Evolutionary conservation across 225 moss, liverwort and hornwort species (phyloP), one percentile per base, ranked within the genome.

Genomic region (Physcomitrium patens): DNA sequence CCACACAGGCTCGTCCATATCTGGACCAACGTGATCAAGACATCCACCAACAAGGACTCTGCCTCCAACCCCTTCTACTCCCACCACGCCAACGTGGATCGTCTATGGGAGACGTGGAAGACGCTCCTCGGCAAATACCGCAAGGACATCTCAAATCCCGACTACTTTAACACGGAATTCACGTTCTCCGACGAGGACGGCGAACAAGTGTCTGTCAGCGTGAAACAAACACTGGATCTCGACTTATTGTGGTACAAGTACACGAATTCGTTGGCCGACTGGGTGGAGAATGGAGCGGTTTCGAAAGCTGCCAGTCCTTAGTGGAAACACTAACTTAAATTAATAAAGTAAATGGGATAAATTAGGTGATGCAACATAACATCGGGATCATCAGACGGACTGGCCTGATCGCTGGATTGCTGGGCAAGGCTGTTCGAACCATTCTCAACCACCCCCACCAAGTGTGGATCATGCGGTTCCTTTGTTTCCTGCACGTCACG

Each of bases 401-500:
- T 89, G 8, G 91, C 90, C 7, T 89, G 83, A 55, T 81, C 84
- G 63, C 72, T 73, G 50, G n/a, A n/a, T n/a, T 89, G 45, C 49
- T 66, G 85, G 14, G 84, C 69, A 78, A 87, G 71, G 65, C 81
- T n/a, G n/a, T n/a, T 90, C 72, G 87, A 99, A 27, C 93, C 91
- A 43, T 88, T 88, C 19, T 85, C 91, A 37, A 99, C 81, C 12
- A 99, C 89, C 67, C 89, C 90, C 68, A n/a, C n/a, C n/a, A n/a
- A n/a, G n/a, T n/a, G n/a, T n/a, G n/a, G n/a, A n/a, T n/a, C n/a
- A n/a, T n/a, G n/a, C n/a, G n/a, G n/a, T n/a, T n/a, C n/a, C n/a
- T 84, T 86, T 0, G 91, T 76, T 57, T 88, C 91, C 78, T 93
- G 80, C 83, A 91, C 89, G 75, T 99, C 93, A 50, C 81, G 83